A percentile compares a stretch with the other conserved stretches of the same genome.
Evolutionary conservation across 495 filamentous ascomycete species (phyloP).

Genomic region (Penicillium atrosanguineum): DNA sequence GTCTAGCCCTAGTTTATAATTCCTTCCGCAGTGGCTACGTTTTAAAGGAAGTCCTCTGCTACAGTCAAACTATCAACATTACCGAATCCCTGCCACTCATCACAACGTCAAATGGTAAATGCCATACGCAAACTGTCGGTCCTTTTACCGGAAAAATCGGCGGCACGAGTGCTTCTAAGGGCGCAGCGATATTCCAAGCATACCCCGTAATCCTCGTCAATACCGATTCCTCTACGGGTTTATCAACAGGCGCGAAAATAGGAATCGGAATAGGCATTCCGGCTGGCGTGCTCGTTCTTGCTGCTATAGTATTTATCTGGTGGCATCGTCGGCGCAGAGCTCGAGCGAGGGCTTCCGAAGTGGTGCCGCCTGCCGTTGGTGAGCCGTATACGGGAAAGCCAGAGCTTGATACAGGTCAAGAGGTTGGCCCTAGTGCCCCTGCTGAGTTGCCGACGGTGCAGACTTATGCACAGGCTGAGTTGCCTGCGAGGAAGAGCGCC

Average conservation of each 20-base stretch:
- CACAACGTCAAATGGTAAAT: too few relatives aligned
- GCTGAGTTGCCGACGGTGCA: constrained; percentile 5
- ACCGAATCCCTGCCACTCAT: too few relatives aligned
- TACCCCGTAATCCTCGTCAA: constrained; percentile 10
- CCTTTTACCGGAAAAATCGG: too few relatives aligned
- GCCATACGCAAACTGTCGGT: too few relatives aligned
- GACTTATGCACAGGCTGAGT: background rate
- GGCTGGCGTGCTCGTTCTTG: constrained; percentile 3
- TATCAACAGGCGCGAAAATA: constrained; percentile 13
- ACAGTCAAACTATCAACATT: too few relatives aligned
- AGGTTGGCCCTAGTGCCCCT: background rate
- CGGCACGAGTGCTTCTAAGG: too few relatives aligned
- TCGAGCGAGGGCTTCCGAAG: background rate
- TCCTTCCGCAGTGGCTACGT: too few relatives aligned
- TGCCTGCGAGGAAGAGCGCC: background rate
- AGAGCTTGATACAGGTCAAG: constrained; percentile 3
- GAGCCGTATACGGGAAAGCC: constrained; percentile 6
- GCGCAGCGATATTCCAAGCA: constrained; percentile 4
- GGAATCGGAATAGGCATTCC: constrained; percentile 13
- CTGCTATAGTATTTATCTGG: constrained; percentile 5
- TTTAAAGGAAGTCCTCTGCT: too few relatives aligned
- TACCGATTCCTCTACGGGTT: background rate
- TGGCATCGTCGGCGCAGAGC: constrained; percentile 8
- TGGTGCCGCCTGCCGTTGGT: background rate
- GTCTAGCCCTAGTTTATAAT: too few relatives aligned